Evolutionary conservation across 805 yeast genomes (phyloP).

Genomic region (Candida vartiovaarae): DNA sequence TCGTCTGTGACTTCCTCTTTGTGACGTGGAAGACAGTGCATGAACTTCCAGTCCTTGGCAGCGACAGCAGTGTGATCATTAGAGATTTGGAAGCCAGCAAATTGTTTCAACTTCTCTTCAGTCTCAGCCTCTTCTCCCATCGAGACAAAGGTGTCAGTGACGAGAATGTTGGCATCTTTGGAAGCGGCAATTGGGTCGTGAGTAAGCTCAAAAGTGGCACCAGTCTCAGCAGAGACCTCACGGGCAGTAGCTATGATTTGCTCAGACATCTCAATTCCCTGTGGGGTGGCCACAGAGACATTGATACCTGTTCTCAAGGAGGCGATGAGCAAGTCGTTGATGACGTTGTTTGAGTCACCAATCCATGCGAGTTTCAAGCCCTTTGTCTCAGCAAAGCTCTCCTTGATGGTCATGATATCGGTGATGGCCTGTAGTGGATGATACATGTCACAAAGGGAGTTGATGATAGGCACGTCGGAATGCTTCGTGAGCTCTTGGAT

Average conservation of each 20-base stretch:
- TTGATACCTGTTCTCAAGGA: slow-evolving; percentile 76
- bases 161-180: slow-evolving; percentile 68
- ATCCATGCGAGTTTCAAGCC: slow-evolving; percentile 86
- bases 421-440: slow-evolving; percentile 96
- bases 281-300: slow-evolving; percentile 80
- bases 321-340: slow-evolving; percentile 88
- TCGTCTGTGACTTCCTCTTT: slow-evolving; percentile 91
- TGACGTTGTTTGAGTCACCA: slow-evolving; percentile 94
- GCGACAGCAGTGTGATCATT: slow-evolving; percentile 52
- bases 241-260: slow-evolving; percentile 49
- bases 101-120: slow-evolving; percentile 63
- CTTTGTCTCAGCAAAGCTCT: slow-evolving; percentile 51
- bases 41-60: slow-evolving; percentile 76
- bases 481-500: slow-evolving; percentile 70
- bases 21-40: slow-evolving; percentile 98
- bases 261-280: slow-evolving; percentile 55
- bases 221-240: slow-evolving; percentile 42
- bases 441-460: slow-evolving; percentile 85
- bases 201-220: slow-evolving; percentile 47
- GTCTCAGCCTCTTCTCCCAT: slow-evolving; percentile 95
- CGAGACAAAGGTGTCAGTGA: slow-evolving; percentile 95
- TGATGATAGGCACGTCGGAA: slow-evolving; percentile 86
- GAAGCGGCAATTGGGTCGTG: slow-evolving; percentile 76
- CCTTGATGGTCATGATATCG: slow-evolving; percentile 81
- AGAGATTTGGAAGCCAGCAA: slow-evolving; percentile 82